Evolutionary conservation across 169 alveolate genomes (phyloP).

Genomic region (Plasmodium gonderi): DNA sequence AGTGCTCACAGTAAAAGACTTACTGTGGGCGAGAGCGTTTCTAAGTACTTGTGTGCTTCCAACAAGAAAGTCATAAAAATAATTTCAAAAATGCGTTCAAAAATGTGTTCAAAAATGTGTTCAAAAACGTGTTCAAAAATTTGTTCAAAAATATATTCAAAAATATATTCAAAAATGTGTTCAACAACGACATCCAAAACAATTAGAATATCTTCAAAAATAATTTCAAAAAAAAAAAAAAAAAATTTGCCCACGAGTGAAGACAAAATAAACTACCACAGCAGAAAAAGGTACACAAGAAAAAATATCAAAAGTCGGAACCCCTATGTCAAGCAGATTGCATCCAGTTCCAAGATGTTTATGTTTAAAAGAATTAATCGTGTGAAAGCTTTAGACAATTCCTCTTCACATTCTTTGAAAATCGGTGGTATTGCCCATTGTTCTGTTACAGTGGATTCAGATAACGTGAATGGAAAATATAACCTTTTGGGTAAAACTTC

Average conservation of each 20-base stretch:
- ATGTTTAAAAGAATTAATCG: background rate
- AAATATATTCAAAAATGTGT: no score
- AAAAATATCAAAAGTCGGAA: background rate
- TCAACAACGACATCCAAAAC: no score
- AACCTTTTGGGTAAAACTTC: background rate
- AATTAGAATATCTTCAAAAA: background rate
- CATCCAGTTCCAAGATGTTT: background rate
- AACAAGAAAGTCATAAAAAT: background rate
- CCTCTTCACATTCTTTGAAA: background rate
- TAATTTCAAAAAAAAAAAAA: background rate
- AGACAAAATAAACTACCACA: background rate
- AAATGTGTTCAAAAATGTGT: no score
- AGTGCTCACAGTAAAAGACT: background rate
- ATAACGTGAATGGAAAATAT: background rate
- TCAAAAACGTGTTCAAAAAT: no score
- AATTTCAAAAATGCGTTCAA: background rate
- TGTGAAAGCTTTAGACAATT: background rate
- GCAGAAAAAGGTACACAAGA: background rate
- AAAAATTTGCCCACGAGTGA: background rate
- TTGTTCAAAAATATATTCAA: no score
- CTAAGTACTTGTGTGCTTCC: background rate
- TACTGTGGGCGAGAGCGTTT: background rate
- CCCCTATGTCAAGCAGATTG: background rate
- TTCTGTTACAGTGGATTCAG: background rate
- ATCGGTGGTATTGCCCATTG: background rate